Evolutionary conservation across 192 early-diverging fungal genomes (phyloP), one percentile per base, ranked within the genome.

Genomic region (Pilaira anomala): DNA sequence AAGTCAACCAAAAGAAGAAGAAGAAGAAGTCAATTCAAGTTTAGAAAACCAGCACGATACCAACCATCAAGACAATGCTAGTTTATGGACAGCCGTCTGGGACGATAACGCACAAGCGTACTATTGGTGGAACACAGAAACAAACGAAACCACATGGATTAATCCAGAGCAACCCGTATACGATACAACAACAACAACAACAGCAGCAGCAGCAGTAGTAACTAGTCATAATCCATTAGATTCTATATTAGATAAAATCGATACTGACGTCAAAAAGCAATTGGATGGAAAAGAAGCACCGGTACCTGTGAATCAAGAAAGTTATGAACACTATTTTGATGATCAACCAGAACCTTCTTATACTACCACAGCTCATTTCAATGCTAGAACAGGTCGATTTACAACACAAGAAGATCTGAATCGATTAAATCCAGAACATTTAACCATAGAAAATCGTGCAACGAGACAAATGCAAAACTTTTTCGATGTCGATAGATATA

Each of bases 91-190:
- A 40, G 52, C 70, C 13, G 68, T 68, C 6, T 82, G 72, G 69
- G 76, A 82, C 62, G 65, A 75, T 3, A 55, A 60, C 18, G 51
- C 58, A 3, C 68, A 77, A 49, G 53, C 63, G 13, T 82, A 76
- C 39, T 82, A 82, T 60, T 82, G 66, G 63, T 82, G 76, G 80
- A 82, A 82, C 55, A 75, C 71, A 4, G 14, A 68, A 4, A 80
- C 80, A 9, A 72, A 82, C 44, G 78, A 82, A 59, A 82, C 78
- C 0, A 71, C 76, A 9, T 80, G 78, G 80, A 62, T 69, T 3
- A 66, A 70, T 55, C 75, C 78, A 48, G 18, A 44, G 11, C 33
- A 36, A 36, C 33, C 33, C 33, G 48, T 45, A 40, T 48, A 68
- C 19, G 19, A 30, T n/a, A 25, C 40, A 7, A 13, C 18, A 63